A percentile compares a stretch with the other conserved stretches of the same genome.
These are phyloP conservation scores for Akanthomyces muscarius DNA, from an alignment of 2,329 filamentous ascomycete species.

Conservation along the genomic window DNA sequence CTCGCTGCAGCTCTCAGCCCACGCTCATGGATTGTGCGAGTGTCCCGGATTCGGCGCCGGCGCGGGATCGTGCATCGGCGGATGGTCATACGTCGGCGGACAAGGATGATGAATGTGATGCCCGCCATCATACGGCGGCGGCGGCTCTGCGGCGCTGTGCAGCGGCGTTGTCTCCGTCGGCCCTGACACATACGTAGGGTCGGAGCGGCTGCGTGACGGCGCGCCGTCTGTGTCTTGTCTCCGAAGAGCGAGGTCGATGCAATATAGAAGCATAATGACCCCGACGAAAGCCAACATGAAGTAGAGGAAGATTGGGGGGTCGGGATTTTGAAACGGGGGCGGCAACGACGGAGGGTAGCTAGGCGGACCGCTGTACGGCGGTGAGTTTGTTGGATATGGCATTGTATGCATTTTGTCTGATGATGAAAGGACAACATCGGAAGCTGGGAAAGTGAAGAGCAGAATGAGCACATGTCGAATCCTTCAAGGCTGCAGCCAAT, in stretches of 20 bases:
- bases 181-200: not conserved
- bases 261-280: not conserved
- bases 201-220: too few species aligned
- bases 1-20: too few species aligned
- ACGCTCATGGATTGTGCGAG: not conserved
- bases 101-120: not conserved
- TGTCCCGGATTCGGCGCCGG: not conserved
- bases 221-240: too few species aligned
- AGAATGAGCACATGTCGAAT: not conserved
- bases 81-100: not conserved
- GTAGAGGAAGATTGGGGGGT: not conserved
- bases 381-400: not conserved
- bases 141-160: not conserved
- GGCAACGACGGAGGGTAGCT: not conserved
- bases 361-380: not conserved
- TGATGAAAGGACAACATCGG: too few species aligned
- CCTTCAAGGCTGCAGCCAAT: not conserved
- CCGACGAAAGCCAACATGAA: too few species aligned
- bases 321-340: not conserved
- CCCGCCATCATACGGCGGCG: slow-evolving; percentile 1
- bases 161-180: slow-evolving; percentile 1
- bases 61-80: not conserved
- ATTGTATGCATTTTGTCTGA: not conserved
- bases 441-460: not conserved
- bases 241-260: not conserved